These are phyloP conservation scores for Chlorella sp. DNA, from an alignment of 139 green algal species.

Conservation along the genomic window DNA sequence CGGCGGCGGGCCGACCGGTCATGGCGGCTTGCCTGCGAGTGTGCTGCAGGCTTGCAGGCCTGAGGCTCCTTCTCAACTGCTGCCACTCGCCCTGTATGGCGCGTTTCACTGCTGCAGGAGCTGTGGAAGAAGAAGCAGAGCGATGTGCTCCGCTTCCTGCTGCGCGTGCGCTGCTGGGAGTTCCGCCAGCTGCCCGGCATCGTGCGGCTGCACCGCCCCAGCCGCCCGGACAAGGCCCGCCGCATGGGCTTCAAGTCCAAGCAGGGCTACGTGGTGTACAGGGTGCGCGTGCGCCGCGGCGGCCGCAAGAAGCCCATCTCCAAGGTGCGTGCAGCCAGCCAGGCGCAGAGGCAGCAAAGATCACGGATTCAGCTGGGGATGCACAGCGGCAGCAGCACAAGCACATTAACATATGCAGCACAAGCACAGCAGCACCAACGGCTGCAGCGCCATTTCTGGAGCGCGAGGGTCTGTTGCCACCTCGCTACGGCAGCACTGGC, in stretches of 20 bases:
- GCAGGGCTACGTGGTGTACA: conserved; percentile 97
- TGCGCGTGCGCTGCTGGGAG: conserved; percentile 99
- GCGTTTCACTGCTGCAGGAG: conserved; percentile 88
- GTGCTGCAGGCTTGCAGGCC: too few relatives aligned
- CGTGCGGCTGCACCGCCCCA: conserved; percentile 86
- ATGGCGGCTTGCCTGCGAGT: too few relatives aligned
- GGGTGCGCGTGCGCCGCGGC: conserved; percentile 95
- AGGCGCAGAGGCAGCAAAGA: background rate
- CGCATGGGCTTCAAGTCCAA: conserved; percentile 98
- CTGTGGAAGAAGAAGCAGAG: conserved; percentile 99
- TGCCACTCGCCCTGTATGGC: background rate
- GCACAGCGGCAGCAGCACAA: background rate
- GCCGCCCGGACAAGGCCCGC: conserved; percentile 97
- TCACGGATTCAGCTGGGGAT: too few relatives aligned
- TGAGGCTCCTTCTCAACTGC: too few relatives aligned
- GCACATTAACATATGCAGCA: background rate
- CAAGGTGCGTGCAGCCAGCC: conserved; percentile 77
- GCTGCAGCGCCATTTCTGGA: background rate
- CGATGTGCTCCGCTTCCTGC: conserved; percentile 98
- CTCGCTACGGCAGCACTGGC: background rate
- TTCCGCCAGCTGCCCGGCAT: conserved; percentile 96
- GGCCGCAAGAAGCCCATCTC: conserved; percentile 94
- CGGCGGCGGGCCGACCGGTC: too few relatives aligned
- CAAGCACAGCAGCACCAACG: background rate
- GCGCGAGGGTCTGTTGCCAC: background rate